Evolutionary conservation across 2,329 filamentous ascomycete species (phyloP), one percentile per base, ranked within the genome.

Genomic region (Eutypella sp.): DNA sequence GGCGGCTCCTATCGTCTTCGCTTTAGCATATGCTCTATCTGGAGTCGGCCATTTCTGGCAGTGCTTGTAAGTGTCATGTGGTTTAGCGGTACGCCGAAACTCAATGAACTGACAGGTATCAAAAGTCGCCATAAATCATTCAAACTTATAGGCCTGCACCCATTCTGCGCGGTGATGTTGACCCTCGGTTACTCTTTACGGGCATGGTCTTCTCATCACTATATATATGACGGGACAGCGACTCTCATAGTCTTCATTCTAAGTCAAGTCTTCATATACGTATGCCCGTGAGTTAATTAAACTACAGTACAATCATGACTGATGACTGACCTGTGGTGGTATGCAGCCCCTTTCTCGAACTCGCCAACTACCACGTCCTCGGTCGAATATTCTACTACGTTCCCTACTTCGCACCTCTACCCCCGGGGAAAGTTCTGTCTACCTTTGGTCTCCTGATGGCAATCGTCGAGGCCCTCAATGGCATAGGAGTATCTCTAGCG

Each of bases 361-460:
- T 82, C 3, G 73, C 76, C 47, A 84, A 85, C 64, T 85, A 85
- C 62, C 75, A 82, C 55, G 70, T 84, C 48, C 75, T 86, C 44
- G 76, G 76, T 3, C 75, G 81, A 2, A 68, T 82, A 10, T 69
- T 85, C 22, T 76, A 76, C 63, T 85, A 84, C 60, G 70, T 84
- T 2, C 82, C 82, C 0, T 77, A 81, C 56, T 69, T 75, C 44
- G 69, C 81, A 0, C 81, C 81, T 0, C 58, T 79, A n/a, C 67
- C 71, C 15, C 69, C 74, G 0, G 64, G 64, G 45, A 63, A 64
- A 16, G 71, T 78, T 22, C 54, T 76, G 11, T 56, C 62, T 3
- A 72, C 65, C 3, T 79, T 81, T 47, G 71, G 71, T 11, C 63
- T 60, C 3, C 56, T 79, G 3, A 71, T 72, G 47, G 54, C 49